Base-by-base conservation (phyloP, 2,329 filamentous ascomycete species). In the Chalara sp. region DNA sequence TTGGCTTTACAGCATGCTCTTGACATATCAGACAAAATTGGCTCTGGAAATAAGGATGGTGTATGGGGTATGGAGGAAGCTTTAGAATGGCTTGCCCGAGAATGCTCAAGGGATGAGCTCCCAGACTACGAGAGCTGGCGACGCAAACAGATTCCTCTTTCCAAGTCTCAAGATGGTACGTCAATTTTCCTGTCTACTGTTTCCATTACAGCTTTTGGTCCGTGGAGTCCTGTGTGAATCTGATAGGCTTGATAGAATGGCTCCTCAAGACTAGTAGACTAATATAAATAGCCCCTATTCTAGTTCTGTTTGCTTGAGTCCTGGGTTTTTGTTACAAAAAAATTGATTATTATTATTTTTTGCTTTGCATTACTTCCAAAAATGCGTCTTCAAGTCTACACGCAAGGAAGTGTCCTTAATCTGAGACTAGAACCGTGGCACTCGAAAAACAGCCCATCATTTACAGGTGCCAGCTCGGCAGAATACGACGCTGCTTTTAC, bases 21-120 rank as follows among this genome's bases (percentile, higher is more conserved):
- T 50, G 76, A 83, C 41, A 83, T 86, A 57, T 81, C 82, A 31
- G 76, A 83, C 32, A 83, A 81, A 55, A 76, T 85, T 49, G 71
- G 75, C 3, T 62, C 72, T 8, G 70, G 72, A 21, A 73, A 67
- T 53, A 85, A 81, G 58, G 86, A 89, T 56, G 76, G 76, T 42
- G 78, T 90, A 11, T 95, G 89, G 87, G 90, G 91, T 7, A 71
- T 97, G 35, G 86, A 95, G 54, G 91, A 96, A 68, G 83, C 87
- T 30, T 67, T 99, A 21, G 89, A 96, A 60, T 96, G 90, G 89
- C 76, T 97, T 49, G 88, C 89, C n/a, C 74, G 88, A 57, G 81
- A 93, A 64, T 88, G 85, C 60, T 71, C 76, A 11, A 71, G 76
- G 55, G 78, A 83, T 1, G 84, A 91, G 59, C 74, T 92, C 35